phyloP scores from a whole-genome alignment of 148 eudicot genomes.

The Heliamphora exappendiculata region DNA sequence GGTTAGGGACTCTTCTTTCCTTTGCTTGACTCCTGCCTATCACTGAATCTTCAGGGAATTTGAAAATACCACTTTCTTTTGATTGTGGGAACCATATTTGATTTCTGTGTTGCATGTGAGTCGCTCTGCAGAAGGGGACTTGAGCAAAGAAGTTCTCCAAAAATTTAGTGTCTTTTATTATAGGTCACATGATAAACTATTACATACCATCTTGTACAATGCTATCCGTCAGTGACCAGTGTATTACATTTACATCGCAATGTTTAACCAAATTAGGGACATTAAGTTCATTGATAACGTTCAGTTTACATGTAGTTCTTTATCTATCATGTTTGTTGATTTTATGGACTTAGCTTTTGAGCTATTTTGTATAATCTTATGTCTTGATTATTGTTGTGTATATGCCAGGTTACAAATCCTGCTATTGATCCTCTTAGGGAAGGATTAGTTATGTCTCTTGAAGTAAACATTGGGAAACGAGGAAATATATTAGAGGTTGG shows the following conservation, averaged over 20 bases:
- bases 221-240: not conserved
- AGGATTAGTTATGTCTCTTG: constrained; percentile 97
- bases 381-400: not conserved
- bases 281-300: not conserved
- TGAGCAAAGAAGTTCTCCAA: not conserved
- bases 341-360: not conserved
- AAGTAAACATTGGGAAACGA: constrained; percentile 93
- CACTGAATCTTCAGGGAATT: not conserved
- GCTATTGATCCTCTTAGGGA: constrained; percentile 98
- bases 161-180: not conserved
- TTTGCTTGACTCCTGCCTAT: not conserved
- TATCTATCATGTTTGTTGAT: constrained; percentile 2
- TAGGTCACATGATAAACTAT: not conserved
- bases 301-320: not conserved
- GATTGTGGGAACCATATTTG: not conserved
- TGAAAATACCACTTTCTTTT: not conserved
- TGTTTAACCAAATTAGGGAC: not conserved
- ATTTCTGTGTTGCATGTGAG: not conserved
- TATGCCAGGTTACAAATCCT: constrained; percentile 86
- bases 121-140: not conserved
- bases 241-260: not conserved
- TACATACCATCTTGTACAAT: not conserved
- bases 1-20: not conserved
- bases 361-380: not conserved
- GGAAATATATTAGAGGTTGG: constrained; percentile 92